A percentile compares a stretch with the other conserved stretches of the same genome.
These are phyloP conservation scores for Capsicum pubescens DNA, from an alignment of 257 asterid genomes.

Conservation along the genomic window DNA sequence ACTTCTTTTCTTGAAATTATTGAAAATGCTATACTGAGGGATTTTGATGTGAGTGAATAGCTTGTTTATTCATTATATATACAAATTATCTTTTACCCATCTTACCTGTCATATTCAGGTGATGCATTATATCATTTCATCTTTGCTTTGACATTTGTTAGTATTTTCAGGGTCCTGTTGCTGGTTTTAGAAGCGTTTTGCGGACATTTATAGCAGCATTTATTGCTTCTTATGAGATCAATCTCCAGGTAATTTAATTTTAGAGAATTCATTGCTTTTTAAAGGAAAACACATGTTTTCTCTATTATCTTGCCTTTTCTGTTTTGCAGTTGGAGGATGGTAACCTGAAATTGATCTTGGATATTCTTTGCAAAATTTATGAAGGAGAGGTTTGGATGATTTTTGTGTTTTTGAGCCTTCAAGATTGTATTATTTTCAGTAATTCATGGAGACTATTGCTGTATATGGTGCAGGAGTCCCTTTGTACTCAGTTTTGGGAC, in stretches of 20 bases:
- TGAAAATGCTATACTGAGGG: constrained; percentile 67
- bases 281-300: not conserved
- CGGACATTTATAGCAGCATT: constrained; percentile 88
- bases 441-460: constrained; percentile 38
- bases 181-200: constrained; percentile 79
- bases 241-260: constrained; percentile 69
- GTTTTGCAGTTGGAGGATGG: constrained; percentile 73
- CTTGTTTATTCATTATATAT: constrained; percentile 19
- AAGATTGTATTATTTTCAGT: constrained; percentile 22
- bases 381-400: constrained; percentile 81
- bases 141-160: constrained; percentile 24
- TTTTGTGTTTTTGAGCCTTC: constrained; percentile 25
- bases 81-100: constrained; percentile 6
- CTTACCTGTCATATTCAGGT: constrained; percentile 24
- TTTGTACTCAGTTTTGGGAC: constrained; percentile 96
- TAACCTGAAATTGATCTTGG: constrained; percentile 73
- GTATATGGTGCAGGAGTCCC: constrained; percentile 73
- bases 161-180: constrained; percentile 68
- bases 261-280: constrained; percentile 19
- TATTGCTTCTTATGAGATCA: constrained; percentile 90
- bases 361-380: constrained; percentile 81
- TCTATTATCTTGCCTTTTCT: constrained; percentile 31
- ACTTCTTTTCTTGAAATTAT: constrained; percentile 78
- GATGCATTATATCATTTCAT: constrained; percentile 19
- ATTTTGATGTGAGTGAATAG: constrained; percentile 71